Evolutionary conservation across 2,329 filamentous ascomycete species (phyloP), one percentile per base, ranked within the genome.

Genomic region (Exophiala spinifera): DNA sequence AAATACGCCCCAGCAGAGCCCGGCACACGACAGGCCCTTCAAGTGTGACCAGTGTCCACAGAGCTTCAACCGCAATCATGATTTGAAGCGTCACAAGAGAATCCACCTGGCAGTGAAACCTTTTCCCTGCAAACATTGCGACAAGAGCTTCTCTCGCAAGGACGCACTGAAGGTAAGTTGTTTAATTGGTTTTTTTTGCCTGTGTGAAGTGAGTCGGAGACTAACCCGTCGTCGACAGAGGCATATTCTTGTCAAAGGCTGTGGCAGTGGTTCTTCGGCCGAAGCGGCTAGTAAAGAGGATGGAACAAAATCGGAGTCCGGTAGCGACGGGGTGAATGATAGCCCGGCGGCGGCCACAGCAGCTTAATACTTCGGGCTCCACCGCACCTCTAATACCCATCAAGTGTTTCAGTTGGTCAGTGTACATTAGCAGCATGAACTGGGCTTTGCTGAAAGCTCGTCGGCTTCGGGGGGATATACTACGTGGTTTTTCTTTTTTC

Each of bases 61-160:
- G 69, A 91, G 89, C 34, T 99, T 99, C 75, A 97, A 95, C 70
- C 81, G 94, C 3, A 97, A 97, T 62, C 94, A 97, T 67, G 94
- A 97, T 67, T 72, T 97, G 64, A 99, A 99, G 74, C 82, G 94
- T 48, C 94, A 99, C 71, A 96, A 96, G 77, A 79, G 91, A 46
- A 97, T 97, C 55, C 94, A 99, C 71, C 74, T 97, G 54, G 89
- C 91, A 0, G 89, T 97, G 37, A 99, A 99, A 77, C 94, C 94
- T 0, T 97, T 92, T 70, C 91, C 91, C 0, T 99, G 94, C 70
- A 83, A 78, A 5, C 87, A 87, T 66, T 99, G 94, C 69, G 91
- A 95, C 58, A 97, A 97, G 81, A 94, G 89, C 69, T 99, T 99
- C 67, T 96, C 91, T 2, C 81, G 94, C 56, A 97, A 97, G 70